Evolutionary conservation across 1,139 yeast genomes (phyloP).

Genomic region (Protomyces macrosporus): DNA sequence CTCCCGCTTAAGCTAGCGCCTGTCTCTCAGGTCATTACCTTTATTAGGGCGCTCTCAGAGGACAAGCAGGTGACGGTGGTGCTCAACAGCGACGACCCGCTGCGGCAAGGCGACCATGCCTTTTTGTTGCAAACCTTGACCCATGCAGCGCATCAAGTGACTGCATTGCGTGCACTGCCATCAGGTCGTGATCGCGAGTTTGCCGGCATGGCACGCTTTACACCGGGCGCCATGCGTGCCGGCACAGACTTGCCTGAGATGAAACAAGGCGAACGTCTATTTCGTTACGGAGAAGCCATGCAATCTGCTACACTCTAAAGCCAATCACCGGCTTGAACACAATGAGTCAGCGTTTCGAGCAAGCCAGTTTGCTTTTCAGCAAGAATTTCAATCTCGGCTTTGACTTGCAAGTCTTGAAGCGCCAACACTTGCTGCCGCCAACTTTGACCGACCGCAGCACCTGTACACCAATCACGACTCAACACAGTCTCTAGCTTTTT

Average conservation of each 20-base stretch:
- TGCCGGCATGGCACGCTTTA: constrained; percentile 20
- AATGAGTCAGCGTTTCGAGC: not conserved
- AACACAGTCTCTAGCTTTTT: constrained; percentile 2
- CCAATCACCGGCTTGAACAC: not conserved
- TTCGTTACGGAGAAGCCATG: constrained; percentile 11
- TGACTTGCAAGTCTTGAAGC: not conserved
- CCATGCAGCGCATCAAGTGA: constrained; percentile 12
- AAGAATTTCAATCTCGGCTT: constrained; percentile 17
- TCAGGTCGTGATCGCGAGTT: constrained; percentile 17
- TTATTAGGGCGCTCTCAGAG: constrained; percentile 1
- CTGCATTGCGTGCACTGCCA: constrained; percentile 9
- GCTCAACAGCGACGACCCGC: constrained; percentile 16
- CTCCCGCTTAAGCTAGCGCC: constrained; percentile 11
- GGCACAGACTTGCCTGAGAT: not conserved
- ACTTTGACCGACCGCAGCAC: not conserved
- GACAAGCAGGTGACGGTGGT: constrained; percentile 2
- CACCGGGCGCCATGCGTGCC: constrained; percentile 1
- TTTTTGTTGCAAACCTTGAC: constrained; percentile 4
- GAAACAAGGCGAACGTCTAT: constrained; percentile 16
- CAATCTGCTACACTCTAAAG: not conserved
- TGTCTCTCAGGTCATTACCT: not conserved
- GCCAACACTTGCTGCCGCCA: constrained; percentile 1
- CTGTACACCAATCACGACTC: not conserved
- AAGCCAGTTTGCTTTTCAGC: not conserved
- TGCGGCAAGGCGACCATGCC: constrained; percentile 8